Evolutionary conservation across 2,329 filamentous ascomycete species (phyloP), one percentile per base, ranked within the genome.

Genomic region (Ophiostoma sp.): DNA sequence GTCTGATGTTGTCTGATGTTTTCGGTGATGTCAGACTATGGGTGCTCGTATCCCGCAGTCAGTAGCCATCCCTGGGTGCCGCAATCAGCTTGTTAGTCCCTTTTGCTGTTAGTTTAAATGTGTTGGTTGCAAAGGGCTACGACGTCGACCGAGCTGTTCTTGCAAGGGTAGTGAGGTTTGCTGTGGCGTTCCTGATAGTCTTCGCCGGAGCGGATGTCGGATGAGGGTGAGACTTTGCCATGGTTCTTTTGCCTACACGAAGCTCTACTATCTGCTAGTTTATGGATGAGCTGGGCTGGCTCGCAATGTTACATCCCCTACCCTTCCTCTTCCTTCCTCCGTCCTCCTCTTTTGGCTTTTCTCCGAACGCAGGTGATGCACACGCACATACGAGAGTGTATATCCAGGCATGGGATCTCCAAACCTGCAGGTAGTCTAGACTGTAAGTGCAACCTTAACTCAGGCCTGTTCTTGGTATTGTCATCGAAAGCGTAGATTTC

Each of bases 381-480:
- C 27, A 27, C 27, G 27, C 27, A 27, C 27, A 27, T 27, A 27
- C 27, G 27, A 27, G 27, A 1, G 27, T 27, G 27, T 27, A 27
- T 27, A 27, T 27, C 27, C 27, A 27, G 27, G 27, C 27, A 27
- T 27, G 27, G 27, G 18, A 45, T 45, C 42, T 45, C 7, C 49
- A 11, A 27, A 52, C 5, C 49, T 12, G 18, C 49, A 36, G 11
- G 14, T 14, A 9, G n/a, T 27, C 27, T 27, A 27, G 27, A 27
- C 27, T 27, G 27, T 27, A 27, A 27, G 14, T 55, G 7, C 49
- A 8, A 55, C 49, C 18, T 18, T 55, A 27, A 55, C 49, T 4
- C 18, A 55, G 49, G n/a, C n/a, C 49, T 55, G 49, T n/a, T 27
- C 49, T 55, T 55, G 49, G 49, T 55, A 55, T 55, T 55, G 49